phyloP scores from a whole-genome alignment of 768 basidiomycete genomes.

The Crepidotus variabilis region DNA sequence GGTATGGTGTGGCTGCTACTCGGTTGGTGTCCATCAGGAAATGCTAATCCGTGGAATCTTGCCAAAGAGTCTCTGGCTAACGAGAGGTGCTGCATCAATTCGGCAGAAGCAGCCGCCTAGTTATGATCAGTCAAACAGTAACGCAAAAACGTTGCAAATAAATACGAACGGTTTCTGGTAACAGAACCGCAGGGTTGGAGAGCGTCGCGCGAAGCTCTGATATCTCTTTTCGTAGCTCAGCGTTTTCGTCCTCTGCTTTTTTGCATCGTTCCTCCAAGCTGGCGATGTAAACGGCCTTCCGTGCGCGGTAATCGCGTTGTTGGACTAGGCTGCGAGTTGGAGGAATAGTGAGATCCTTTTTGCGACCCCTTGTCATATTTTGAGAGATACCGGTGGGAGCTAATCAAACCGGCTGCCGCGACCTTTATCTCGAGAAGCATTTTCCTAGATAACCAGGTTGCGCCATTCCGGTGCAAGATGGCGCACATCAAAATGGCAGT shows the following conservation, averaged over 20 bases:
- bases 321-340: conserved; percentile 55
- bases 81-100: conserved; percentile 46
- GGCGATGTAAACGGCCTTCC: conserved; percentile 52
- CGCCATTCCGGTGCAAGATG: conserved; percentile 35
- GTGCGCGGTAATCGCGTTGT: conserved; percentile 63
- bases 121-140: conserved; percentile 8
- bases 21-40: conserved; percentile 12
- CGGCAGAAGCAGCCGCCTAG: conserved; percentile 49
- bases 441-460: conserved; percentile 20
- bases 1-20: not conserved
- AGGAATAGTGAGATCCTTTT: conserved; percentile 60
- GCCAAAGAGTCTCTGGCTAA: conserved; percentile 45
- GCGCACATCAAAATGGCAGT: conserved; percentile 26
- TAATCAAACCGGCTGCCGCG: conserved; percentile 8
- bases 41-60: conserved; percentile 48
- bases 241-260: conserved; percentile 54
- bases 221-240: conserved; percentile 43
- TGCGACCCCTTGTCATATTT: conserved; percentile 60
- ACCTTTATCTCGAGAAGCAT: conserved; percentile 4
- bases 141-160: not conserved
- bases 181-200: conserved; percentile 24
- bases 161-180: conserved; percentile 28
- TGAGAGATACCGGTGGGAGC: conserved; percentile 10
- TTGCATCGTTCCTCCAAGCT: conserved; percentile 54
- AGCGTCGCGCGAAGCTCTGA: conserved; percentile 37